Evolutionary conservation across 2,329 filamentous ascomycete genomes (phyloP).

Genomic region (Shiraia sp.): DNA sequence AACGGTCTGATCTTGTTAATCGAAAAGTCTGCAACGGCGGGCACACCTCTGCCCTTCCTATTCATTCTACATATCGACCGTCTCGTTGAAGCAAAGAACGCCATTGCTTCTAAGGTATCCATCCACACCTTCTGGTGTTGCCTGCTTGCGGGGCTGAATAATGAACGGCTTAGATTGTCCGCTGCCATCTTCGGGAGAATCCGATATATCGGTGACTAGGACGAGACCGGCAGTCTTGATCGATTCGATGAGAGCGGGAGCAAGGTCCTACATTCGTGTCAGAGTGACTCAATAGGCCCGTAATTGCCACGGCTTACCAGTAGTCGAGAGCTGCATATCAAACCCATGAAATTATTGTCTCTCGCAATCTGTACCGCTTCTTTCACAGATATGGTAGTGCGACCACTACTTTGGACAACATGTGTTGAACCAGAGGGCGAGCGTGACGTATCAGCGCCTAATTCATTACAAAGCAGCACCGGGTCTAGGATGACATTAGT

Average conservation of each 20-base stretch:
- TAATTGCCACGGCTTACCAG: conserved; percentile 63
- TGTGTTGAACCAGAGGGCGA: conserved; percentile 39
- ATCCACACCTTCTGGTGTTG: conserved; percentile 78
- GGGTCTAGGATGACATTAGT: conserved; percentile 61
- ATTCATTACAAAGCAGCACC: conserved; percentile 91
- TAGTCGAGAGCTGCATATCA: conserved; percentile 86
- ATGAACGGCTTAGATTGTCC: conserved; percentile 47
- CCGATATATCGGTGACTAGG: conserved; percentile 84
- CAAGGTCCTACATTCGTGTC: conserved; percentile 71
- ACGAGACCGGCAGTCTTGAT: conserved; percentile 95
- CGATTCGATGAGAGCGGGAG: conserved; percentile 86
- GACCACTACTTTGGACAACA: conserved; percentile 64
- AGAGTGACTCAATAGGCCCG: background rate
- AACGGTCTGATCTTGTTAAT: no score
- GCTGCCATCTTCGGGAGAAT: conserved; percentile 50
- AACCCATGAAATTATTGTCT: conserved; percentile 96
- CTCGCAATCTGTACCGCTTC: conserved; percentile 91
- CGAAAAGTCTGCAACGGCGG: no score
- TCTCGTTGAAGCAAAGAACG: conserved; percentile 89
- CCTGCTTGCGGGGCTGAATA: conserved; percentile 42
- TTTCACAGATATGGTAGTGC: conserved; percentile 83
- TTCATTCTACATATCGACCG: conserved; percentile 60
- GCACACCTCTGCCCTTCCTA: background rate
- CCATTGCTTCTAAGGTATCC: conserved; percentile 84
- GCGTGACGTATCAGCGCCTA: conserved; percentile 65